Evolutionary conservation across 441 rosid species (phyloP).

Genomic region (Viola pubescens): DNA sequence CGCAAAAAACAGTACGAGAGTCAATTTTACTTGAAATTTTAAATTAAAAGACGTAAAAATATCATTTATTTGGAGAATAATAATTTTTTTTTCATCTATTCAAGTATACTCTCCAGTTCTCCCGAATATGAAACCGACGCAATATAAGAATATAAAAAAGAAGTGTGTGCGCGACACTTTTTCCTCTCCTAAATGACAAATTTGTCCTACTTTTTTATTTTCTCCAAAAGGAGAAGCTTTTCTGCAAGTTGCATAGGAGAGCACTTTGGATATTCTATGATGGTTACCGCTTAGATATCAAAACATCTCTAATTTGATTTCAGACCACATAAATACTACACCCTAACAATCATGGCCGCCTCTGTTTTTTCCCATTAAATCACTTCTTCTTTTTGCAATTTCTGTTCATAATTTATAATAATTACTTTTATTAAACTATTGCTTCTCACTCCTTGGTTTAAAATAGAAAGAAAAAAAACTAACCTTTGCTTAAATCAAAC

Average conservation of each 20-base stretch:
- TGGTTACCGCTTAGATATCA: slow-evolving; percentile 11
- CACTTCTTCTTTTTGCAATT: neutral
- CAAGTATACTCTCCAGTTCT: too few relatives aligned
- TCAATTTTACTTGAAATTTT: too few relatives aligned
- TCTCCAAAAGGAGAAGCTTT: slow-evolving; percentile 16
- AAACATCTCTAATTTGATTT: slow-evolving; percentile 9
- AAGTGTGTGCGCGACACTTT: slow-evolving; percentile 3
- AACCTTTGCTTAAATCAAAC: too few relatives aligned
- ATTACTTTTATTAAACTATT: too few relatives aligned
- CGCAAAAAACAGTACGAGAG: too few relatives aligned
- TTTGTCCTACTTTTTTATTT: slow-evolving; percentile 27
- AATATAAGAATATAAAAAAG: slow-evolving; percentile 20
- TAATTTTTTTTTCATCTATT: too few relatives aligned
- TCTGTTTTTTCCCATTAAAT: neutral
- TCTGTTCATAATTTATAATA: too few relatives aligned
- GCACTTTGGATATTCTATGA: slow-evolving; percentile 31
- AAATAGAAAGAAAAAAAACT: too few relatives aligned
- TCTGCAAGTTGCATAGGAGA: slow-evolving; percentile 35
- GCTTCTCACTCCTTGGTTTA: too few relatives aligned
- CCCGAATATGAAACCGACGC: slow-evolving; percentile 11
- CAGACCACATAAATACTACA: slow-evolving; percentile 9
- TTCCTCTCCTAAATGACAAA: slow-evolving; percentile 24
- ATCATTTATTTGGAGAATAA: too few relatives aligned
- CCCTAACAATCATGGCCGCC: too few relatives aligned
- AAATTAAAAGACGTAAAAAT: too few relatives aligned